Conservation (phyloP, 1,284 basidiomycete species). For the Ustanciosporium gigantosporum region DNA sequence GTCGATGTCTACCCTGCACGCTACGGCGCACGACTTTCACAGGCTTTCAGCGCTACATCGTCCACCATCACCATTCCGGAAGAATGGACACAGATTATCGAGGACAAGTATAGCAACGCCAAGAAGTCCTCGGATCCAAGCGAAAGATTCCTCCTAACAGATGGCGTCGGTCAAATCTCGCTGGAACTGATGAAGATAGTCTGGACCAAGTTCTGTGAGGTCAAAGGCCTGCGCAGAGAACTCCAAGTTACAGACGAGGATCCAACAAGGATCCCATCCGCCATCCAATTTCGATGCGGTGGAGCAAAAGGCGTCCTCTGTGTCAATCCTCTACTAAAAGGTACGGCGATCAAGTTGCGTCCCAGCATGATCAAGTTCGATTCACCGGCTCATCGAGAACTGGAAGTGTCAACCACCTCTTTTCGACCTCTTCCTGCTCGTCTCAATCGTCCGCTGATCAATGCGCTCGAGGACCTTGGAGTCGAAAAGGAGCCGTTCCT, state of each 20-base stretch:
- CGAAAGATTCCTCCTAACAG: conserved; percentile 10
- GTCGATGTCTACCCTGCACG: conserved; percentile 15
- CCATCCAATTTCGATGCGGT: conserved; percentile 20
- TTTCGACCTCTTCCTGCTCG: conserved; percentile 13
- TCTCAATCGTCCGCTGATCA: conserved; percentile 28
- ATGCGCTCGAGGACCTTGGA: conserved; percentile 25
- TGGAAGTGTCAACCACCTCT: conserved; percentile 21
- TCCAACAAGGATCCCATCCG: conserved; percentile 10
- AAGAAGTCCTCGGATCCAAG: conserved; percentile 1
- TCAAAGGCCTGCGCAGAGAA: conserved; percentile 15
- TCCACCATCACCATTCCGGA: conserved; percentile 17
- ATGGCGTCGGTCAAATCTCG: conserved; percentile 26
- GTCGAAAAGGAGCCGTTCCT: conserved; percentile 6
- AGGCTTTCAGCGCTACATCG: conserved; percentile 31
- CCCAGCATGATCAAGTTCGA: conserved; percentile 29
- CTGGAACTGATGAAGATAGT: conserved; percentile 11
- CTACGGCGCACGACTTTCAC: conserved; percentile 19
- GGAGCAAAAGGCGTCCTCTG: conserved; percentile 27
- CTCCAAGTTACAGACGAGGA: conserved; percentile 8
- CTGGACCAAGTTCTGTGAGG: conserved; percentile 15
- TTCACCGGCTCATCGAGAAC: conserved; percentile 12
- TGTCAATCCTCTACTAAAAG: conserved; percentile 13
- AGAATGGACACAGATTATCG: conserved; percentile 15
- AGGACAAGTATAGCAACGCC: conserved; percentile 7
- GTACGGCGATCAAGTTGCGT: conserved; percentile 13